phyloP scores from a whole-genome alignment of 352 stramenopile species.

The Thalassiosira hispida region DNA sequence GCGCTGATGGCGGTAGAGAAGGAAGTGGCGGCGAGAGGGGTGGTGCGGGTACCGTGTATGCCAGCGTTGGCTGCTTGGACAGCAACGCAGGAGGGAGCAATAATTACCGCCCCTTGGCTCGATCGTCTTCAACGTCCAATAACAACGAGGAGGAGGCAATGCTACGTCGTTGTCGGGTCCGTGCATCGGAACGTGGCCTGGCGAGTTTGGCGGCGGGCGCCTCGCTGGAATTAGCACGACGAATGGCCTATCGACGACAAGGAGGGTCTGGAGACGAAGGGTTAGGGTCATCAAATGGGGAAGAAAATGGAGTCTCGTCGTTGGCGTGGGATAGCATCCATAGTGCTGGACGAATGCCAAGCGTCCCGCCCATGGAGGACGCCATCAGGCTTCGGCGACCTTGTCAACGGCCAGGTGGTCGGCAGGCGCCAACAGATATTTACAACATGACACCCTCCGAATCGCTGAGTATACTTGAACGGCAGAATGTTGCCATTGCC shows the following conservation, averaged over 20 bases:
- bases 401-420: background rate
- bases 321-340: conserved; percentile 37
- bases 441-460: conserved; percentile 32
- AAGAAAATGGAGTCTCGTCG: conserved; percentile 13
- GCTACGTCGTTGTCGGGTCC: conserved; percentile 54
- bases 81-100: conserved; percentile 52
- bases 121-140: background rate
- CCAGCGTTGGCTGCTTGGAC: conserved; percentile 53
- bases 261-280: background rate
- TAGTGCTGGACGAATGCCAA: conserved; percentile 18
- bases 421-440: conserved; percentile 22
- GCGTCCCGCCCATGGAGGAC: background rate
- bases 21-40: conserved; percentile 49
- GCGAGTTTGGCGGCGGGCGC: conserved; percentile 55
- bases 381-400: too few species aligned
- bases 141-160: conserved; percentile 44
- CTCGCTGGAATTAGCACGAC: conserved; percentile 59
- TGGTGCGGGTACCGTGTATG: conserved; percentile 10
- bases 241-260: conserved; percentile 24
- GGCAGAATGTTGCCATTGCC: conserved; percentile 33
- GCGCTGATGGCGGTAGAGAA: too few species aligned
- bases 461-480: conserved; percentile 24
- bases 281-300: background rate
- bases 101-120: conserved; percentile 8
- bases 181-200: conserved; percentile 56